Percentiles rank a stretch among this genome's conserved stretches.
These are phyloP conservation scores for Hysterium pulicare DNA, from an alignment of 2,329 filamentous ascomycete genomes.

Conservation along the genomic window DNA sequence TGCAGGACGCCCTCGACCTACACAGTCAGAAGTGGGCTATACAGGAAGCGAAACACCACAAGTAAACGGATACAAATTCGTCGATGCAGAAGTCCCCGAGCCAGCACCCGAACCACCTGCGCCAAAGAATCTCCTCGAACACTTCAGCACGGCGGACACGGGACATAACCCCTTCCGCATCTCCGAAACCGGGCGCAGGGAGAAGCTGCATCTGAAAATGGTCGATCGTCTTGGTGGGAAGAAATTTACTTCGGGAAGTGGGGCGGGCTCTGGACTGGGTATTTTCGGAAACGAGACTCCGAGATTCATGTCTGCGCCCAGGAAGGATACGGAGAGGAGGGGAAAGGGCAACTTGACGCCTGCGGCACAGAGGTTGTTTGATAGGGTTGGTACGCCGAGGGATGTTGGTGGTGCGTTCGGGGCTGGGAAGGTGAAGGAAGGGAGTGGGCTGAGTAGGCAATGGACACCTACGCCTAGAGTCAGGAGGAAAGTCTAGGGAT, in stretches of 20 bases:
- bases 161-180: slow-evolving; percentile 78
- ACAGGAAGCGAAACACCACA: slow-evolving; percentile 76
- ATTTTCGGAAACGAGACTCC: slow-evolving; percentile 41
- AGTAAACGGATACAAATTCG: slow-evolving; percentile 91
- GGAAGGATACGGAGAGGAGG: slow-evolving; percentile 15
- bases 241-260: neutral
- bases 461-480: slow-evolving; percentile 29
- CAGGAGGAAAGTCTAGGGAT: slow-evolving; percentile 16
- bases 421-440: slow-evolving; percentile 28
- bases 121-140: slow-evolving; percentile 42
- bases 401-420: slow-evolving; percentile 18
- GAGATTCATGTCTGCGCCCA: slow-evolving; percentile 66
- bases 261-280: slow-evolving; percentile 19
- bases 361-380: slow-evolving; percentile 57
- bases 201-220: slow-evolving; percentile 80
- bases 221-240: slow-evolving; percentile 68
- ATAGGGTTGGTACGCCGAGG: slow-evolving; percentile 37
- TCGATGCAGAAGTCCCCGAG: slow-evolving; percentile 68
- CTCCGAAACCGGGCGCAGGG: slow-evolving; percentile 68
- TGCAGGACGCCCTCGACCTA: slow-evolving; percentile 63
- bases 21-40: slow-evolving; percentile 59
- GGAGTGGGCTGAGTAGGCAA: slow-evolving; percentile 12
- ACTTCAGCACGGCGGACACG: slow-evolving; percentile 41
- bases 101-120: slow-evolving; percentile 30
- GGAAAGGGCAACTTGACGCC: slow-evolving; percentile 65